A percentile compares a stretch with the other conserved stretches of the same genome.
phyloP scores from a whole-genome alignment of 495 filamentous ascomycete species.

The Parachaetomium inaequale region DNA sequence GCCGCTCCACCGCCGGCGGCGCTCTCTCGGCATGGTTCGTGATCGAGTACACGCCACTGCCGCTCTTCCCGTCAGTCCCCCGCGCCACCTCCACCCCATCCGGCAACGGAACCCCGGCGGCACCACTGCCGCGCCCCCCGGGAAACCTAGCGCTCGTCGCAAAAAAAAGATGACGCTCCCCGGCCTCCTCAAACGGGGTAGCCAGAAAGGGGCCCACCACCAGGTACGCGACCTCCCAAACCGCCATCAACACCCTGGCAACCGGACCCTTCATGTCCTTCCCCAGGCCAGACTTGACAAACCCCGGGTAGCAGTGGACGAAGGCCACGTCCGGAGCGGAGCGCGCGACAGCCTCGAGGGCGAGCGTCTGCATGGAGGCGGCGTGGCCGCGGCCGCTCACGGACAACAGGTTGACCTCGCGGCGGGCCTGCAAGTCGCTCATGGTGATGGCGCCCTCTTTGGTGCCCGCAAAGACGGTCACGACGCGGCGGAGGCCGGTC shows the following conservation, averaged over 20 bases:
- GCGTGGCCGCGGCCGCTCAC: background rate
- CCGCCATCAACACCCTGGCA: background rate
- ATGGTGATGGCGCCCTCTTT: slow-evolving; percentile 53
- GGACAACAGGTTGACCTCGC: background rate
- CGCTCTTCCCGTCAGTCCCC: slow-evolving; percentile 44
- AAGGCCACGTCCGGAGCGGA: background rate
- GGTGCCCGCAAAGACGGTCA: slow-evolving; percentile 50
- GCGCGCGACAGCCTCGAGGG: background rate
- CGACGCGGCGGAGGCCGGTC: slow-evolving; percentile 51
- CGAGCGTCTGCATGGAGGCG: background rate
- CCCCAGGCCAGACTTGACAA: background rate
- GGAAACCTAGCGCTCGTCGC: slow-evolving; percentile 52
- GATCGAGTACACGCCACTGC: slow-evolving; percentile 51
- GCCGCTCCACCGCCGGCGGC: slow-evolving; percentile 27
- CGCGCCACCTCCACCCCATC: slow-evolving; percentile 4
- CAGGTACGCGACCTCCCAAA: background rate
- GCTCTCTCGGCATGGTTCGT: slow-evolving; percentile 40
- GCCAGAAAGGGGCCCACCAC: background rate
- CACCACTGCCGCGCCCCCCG: slow-evolving; percentile 15
- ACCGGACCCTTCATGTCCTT: background rate
- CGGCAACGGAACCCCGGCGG: background rate
- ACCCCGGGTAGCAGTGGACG: background rate
- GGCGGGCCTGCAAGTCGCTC: slow-evolving; percentile 43
- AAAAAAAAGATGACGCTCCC: slow-evolving; percentile 53
- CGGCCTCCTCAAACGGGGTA: slow-evolving; percentile 41